These are phyloP conservation scores for Boletus pseudopeckii DNA, from an alignment of 768 basidiomycete species.

Conservation along the genomic window DNA sequence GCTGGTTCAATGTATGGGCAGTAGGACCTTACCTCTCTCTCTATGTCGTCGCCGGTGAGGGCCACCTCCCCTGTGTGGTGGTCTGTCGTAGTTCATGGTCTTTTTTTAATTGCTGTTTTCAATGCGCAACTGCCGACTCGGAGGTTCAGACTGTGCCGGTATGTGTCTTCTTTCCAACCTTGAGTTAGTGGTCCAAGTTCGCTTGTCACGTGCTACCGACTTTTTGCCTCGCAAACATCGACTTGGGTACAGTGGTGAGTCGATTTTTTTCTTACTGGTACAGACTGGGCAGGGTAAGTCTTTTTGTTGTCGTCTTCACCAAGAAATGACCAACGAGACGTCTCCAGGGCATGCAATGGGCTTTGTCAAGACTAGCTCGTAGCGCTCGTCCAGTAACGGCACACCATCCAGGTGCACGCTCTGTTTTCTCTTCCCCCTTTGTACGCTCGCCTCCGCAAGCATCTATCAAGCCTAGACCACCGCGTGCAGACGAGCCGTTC, in stretches of 20 bases:
- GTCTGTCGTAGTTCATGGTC: constrained; percentile 58
- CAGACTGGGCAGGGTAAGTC: constrained; percentile 18
- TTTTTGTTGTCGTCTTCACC: background rate
- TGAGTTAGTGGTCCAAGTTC: background rate
- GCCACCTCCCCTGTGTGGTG: constrained; percentile 41
- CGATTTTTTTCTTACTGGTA: background rate
- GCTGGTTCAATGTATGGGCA: background rate
- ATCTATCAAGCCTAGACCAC: background rate
- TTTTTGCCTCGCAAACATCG: background rate
- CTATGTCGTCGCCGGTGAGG: constrained; percentile 44
- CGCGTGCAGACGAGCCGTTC: background rate
- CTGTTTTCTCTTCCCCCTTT: constrained; percentile 6
- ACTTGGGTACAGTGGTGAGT: background rate
- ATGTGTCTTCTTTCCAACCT: background rate
- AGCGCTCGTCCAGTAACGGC: constrained; percentile 20
- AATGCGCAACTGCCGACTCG: background rate
- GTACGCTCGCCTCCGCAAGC: constrained; percentile 3
- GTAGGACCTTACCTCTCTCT: constrained; percentile 48
- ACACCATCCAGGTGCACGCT: background rate
- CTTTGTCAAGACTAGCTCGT: constrained; percentile 52
- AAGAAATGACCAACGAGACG: background rate
- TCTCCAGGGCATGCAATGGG: constrained; percentile 63
- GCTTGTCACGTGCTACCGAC: constrained; percentile 21
- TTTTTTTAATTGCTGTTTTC: constrained; percentile 10
- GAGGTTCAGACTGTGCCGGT: background rate